Base-by-base conservation (phyloP, 306 rosid species). In the Pterocarpus macrocarpus region DNA sequence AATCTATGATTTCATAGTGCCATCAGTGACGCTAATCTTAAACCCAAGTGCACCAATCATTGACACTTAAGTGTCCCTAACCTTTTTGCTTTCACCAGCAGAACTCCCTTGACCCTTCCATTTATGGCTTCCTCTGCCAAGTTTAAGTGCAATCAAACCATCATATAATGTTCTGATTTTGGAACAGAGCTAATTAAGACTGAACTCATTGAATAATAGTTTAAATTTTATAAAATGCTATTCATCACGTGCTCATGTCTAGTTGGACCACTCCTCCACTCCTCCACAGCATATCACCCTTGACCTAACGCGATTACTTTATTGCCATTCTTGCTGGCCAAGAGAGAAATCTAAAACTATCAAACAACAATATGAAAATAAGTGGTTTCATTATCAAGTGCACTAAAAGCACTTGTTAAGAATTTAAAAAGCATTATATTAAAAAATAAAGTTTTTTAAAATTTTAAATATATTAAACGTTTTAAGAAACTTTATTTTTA, bases 211-310 rank as follows among this genome's bases (percentile, higher is more conserved):
- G 15, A 69, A 47, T 69, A 57, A 55, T 33, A 33, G 35, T 66
- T 14, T 62, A 14, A 39, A 53, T 53, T 39, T 52, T 35, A 74
- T 11, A 36, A 69, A 68, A 49, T 49, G 22, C 65, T 64, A 57
- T 41, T 44, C 39, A 71, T 64, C 86, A 77, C 80, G 80, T 78
- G 83, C 14, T 56, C 49, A 78, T 83, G 86, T 64, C 80, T 38
- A 55, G n/a, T 83, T 53, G 63, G 56, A 61, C 76, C 43, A 70
- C 32, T 49, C 64, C 73, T 50, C 73, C 64, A 36, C 22, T 47
- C 22, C 17, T 69, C 68, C 4, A 52, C 47, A 70, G 17, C 55
- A 7, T 39, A 47, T 70, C 8, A n/a, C 34, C 59, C 67, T 43
- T 17, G 22, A 52, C 57, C 45, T 44, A 44, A 55, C 75, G 59